A percentile compares a stretch with the other conserved stretches of the same genome.
phyloP scores from a whole-genome alignment of 129 eudicot species.

The Cynara cardunculus region DNA sequence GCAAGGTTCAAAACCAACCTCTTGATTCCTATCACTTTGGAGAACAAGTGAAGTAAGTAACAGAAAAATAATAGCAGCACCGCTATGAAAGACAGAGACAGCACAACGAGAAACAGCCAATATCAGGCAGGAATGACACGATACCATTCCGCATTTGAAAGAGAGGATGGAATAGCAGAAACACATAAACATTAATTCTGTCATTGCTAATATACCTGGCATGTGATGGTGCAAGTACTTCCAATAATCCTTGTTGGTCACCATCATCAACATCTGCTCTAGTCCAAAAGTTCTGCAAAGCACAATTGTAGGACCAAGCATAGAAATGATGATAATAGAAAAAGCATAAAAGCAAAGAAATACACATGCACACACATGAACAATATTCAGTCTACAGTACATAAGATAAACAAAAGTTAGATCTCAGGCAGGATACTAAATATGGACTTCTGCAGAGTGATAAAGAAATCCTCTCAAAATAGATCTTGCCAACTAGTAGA shows the following conservation, averaged over 20 bases:
- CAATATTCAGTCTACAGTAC: neutral
- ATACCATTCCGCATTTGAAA: too few relatives aligned
- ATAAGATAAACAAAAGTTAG: neutral
- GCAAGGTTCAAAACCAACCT: constrained; percentile 52
- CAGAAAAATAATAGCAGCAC: too few relatives aligned
- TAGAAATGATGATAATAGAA: neutral
- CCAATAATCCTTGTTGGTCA: neutral
- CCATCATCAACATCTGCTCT: neutral
- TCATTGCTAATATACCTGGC: constrained; percentile 1
- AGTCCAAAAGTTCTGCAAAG: neutral
- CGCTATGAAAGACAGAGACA: too few relatives aligned
- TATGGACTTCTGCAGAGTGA: neutral
- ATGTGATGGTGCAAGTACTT: neutral
- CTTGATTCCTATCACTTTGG: constrained; percentile 37
- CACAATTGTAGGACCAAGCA: neutral
- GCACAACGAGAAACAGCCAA: neutral
- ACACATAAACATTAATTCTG: neutral
- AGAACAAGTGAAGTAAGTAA: neutral
- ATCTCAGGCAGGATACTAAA: neutral
- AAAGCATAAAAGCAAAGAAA: neutral
- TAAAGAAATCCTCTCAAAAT: neutral
- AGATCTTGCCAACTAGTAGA: neutral
- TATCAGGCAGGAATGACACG: neutral
- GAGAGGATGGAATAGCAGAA: neutral
- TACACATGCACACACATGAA: neutral